Evolutionary conservation across 1,139 yeast species (phyloP), one percentile per base, ranked within the genome.

Genomic region (Protomyces lactucae-debilis): DNA sequence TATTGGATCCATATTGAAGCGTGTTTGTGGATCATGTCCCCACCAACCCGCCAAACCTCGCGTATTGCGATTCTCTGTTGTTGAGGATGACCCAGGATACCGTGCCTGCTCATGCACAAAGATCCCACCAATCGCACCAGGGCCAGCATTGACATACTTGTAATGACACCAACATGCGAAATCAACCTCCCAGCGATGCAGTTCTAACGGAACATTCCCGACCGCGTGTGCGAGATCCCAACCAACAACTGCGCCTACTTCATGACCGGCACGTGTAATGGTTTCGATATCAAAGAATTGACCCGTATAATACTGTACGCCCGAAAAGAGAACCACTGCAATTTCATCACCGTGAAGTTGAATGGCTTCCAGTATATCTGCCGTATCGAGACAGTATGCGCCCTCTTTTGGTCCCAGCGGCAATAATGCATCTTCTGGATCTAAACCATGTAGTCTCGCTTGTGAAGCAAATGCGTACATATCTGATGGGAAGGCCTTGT

Each of bases 171-270:
- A 92, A 16, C 84, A 90, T 0, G 97, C 98, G 77, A 92, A 91
- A 75, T 92, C 98, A 1, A 88, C 95, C 61, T 80, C 78, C 97
- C 97, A 91, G 60, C 87, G 89, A 73, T 92, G 97, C 60, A 92
- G 76, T 60, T 80, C 71, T 64, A 92, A 75, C 0, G 85, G 86
- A 0, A 89, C 93, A 73, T 92, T 92, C 1, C 97, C 98, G 0
- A 81, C 95, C 0, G 96, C 97, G 74, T 92, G 98, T 0, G 98
- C 98, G 70, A 92, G 79, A 74, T 92, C 98, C 97, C 97, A 92
- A 0, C 97, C 97, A 8, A 90, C 93, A 1, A 81, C 72, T 46
- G 88, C 81, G 0, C 84, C 85, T 69, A 70, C 76, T 35, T 68
- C 74, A 66, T 85, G 84, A 4, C 86, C 90, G 57, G 78, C 78